Evolutionary conservation across 2,329 filamentous ascomycete species (phyloP), one percentile per base, ranked within the genome.

Genomic region (Rhinocladiella mackenziei): DNA sequence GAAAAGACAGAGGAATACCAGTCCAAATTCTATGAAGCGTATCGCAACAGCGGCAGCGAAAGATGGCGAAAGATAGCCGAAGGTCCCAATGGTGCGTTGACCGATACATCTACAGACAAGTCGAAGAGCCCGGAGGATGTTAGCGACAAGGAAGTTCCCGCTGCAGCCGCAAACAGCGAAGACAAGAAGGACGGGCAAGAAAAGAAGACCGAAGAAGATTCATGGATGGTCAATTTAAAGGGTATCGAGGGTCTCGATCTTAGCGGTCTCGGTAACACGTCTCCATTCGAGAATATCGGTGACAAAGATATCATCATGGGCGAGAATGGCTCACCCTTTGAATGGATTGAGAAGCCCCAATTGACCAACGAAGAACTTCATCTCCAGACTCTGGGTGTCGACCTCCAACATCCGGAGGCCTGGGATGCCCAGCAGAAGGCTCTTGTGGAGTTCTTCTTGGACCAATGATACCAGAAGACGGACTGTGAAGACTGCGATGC

Each of bases 221-320:
- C 37, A 4, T 50, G 50, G 50, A 34, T 48, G 13, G 47, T 55
- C 43, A 50, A 50, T 30, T 43, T 55, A 5, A 33, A 44, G 14
- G 46, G 43, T 17, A 53, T 55, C 22, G 43, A 48, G 26, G 49
- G 49, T 13, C 48, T 55, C 20, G 49, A 55, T 36, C 51, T 54
- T n/a, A 45, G 46, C 22, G 43, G 45, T n/a, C 29, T 43, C 17
- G 42, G 45, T 4, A 35, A 50, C 5, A 30, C 50, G 26, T 54
- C 48, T 42, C 48, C 48, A 5, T 52, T 46, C 23, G 48, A 52
- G 15, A 40, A 41, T 14, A 31, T 54, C 11, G 41, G 28, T 26
- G 49, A 52, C 22, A 15, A 29, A 11, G 51, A 54, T 30, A 18
- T 45, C 13, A 20, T 37, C 14, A 54, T 54, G 45, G 48, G 38